Conservation (phyloP, 2,329 filamentous ascomycete species). For the Ampelomyces quisqualis region DNA sequence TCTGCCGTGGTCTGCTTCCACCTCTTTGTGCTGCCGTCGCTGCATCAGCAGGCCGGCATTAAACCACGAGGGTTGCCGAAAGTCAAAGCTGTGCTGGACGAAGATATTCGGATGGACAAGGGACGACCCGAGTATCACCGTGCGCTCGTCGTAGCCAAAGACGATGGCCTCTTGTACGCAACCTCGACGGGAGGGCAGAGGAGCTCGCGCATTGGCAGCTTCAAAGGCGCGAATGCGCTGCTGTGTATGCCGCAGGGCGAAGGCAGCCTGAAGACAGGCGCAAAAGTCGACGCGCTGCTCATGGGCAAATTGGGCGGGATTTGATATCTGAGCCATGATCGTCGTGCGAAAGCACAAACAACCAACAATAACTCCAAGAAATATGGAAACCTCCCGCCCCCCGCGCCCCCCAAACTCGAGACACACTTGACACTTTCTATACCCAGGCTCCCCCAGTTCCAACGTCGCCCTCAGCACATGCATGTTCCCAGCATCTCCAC, state of each 20-base stretch:
- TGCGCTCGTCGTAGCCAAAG: constrained; percentile 65
- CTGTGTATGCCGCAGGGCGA: constrained; percentile 70
- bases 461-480: too few species aligned
- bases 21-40: constrained; percentile 84
- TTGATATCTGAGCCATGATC: too few species aligned
- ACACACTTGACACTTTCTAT: too few species aligned
- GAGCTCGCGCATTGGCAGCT: constrained; percentile 84
- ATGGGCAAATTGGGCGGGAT: constrained; percentile 54
- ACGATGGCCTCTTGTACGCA: constrained; percentile 69
- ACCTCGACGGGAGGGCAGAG: constrained; percentile 86
- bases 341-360: background rate
- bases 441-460: too few species aligned
- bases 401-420: too few species aligned
- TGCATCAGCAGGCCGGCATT: constrained; percentile 75
- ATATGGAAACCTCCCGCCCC: too few species aligned
- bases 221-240: constrained; percentile 85
- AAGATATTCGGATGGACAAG: constrained; percentile 74
- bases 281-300: constrained; percentile 73
- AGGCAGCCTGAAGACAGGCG: constrained; percentile 66
- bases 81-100: constrained; percentile 68
- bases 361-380: background rate
- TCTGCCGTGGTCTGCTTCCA: constrained; percentile 91
- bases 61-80: constrained; percentile 67
- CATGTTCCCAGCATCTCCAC: too few species aligned
- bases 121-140: constrained; percentile 85